Percentiles rank a stretch among this genome's conserved stretches.
Conservation (phyloP, 306 rosid genomes). For the Cucurbita ficifolia region DNA sequence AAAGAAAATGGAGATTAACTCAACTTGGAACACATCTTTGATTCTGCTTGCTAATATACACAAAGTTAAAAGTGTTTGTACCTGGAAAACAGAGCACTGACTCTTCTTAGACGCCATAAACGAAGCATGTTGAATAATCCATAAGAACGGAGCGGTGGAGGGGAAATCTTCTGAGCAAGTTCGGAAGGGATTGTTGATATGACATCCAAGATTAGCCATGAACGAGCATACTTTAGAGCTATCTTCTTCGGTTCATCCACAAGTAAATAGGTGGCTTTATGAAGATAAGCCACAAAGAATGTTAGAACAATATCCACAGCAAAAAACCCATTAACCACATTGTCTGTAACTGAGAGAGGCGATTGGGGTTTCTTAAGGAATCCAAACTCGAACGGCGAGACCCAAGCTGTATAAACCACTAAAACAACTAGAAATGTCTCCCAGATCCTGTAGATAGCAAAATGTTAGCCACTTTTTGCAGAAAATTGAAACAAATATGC, state of each 20-base stretch:
- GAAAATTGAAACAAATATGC: background rate
- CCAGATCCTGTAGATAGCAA: constrained; percentile 47
- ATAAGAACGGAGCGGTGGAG: constrained; percentile 38
- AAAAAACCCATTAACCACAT: constrained; percentile 69
- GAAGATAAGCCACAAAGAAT: constrained; percentile 79
- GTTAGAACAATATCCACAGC: constrained; percentile 65
- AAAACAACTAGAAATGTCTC: constrained; percentile 53
- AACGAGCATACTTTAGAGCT: constrained; percentile 46
- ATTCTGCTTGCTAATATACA: no score
- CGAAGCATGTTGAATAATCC: constrained; percentile 88
- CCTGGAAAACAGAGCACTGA: constrained; percentile 74
- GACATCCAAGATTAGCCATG: constrained; percentile 69
- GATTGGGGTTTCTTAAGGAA: constrained; percentile 50
- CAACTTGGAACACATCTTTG: background rate
- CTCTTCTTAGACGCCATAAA: constrained; percentile 95
- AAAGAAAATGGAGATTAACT: background rate
- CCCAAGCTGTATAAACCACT: constrained; percentile 90
- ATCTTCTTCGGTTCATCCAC: constrained; percentile 49
- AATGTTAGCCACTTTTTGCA: constrained; percentile 1
- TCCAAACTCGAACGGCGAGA: constrained; percentile 88
- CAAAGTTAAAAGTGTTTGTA: background rate
- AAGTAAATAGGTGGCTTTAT: constrained; percentile 48
- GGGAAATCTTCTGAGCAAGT: constrained; percentile 37
- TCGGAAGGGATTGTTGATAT: constrained; percentile 74
- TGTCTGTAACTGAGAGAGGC: constrained; percentile 52